Evolutionary conservation across 768 basidiomycete species (phyloP).

Genomic region (Podaxis sp.): DNA sequence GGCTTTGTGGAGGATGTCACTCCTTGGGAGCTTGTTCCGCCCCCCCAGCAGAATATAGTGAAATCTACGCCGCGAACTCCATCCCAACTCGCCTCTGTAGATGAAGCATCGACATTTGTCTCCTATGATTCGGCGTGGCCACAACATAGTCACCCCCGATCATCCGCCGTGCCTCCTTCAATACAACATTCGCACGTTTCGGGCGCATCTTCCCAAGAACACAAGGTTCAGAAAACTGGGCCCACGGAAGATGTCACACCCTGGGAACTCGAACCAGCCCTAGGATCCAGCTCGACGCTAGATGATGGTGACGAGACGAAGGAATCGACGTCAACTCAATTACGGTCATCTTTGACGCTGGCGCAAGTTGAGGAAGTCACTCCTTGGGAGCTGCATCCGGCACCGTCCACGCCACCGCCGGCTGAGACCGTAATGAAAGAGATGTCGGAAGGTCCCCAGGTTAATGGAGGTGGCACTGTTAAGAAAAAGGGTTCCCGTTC

Average conservation of each 20-base stretch:
- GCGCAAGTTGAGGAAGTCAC: slow-evolving; percentile 25
- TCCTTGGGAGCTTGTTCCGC: slow-evolving; percentile 20
- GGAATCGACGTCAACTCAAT: slow-evolving; percentile 10
- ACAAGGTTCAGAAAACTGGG: slow-evolving; percentile 15
- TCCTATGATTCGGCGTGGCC: slow-evolving; percentile 8
- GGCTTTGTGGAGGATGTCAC: slow-evolving; percentile 19
- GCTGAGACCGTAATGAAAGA: not conserved
- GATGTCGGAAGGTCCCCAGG: not conserved
- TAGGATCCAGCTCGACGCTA: not conserved
- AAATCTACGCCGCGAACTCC: not conserved
- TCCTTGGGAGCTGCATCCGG: slow-evolving; percentile 28
- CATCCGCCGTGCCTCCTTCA: slow-evolving; percentile 7
- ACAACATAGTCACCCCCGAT: not conserved
- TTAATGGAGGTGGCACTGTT: slow-evolving; percentile 1
- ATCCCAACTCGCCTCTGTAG: slow-evolving; percentile 4
- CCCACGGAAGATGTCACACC: slow-evolving; percentile 25
- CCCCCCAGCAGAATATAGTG: not conserved
- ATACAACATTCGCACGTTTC: slow-evolving; percentile 1
- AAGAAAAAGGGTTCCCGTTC: slow-evolving; percentile 8
- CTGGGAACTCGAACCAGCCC: slow-evolving; percentile 24
- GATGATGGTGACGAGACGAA: slow-evolving; percentile 6
- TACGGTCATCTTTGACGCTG: slow-evolving; percentile 20
- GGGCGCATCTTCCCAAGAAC: slow-evolving; percentile 9
- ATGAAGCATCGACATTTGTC: not conserved
- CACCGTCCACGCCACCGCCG: slow-evolving; percentile 13